Conservation (phyloP, 306 rosid species). For the Trifolium subterraneum region DNA sequence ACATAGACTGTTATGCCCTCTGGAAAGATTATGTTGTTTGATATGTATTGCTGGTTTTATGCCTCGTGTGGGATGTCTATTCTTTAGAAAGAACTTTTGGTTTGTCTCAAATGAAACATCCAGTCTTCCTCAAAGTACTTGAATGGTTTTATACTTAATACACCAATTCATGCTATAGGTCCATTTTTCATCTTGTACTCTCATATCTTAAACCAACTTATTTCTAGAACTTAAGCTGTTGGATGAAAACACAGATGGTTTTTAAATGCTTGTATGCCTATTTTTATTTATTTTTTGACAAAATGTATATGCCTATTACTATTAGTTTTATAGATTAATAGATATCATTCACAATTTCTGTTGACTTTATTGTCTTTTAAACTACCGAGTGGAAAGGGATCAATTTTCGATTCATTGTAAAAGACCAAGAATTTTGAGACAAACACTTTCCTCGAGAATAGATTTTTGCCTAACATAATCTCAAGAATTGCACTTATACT, state of each 20-base stretch:
- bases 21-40: no score
- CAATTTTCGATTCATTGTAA: not conserved
- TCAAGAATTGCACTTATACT: slow-evolving; percentile 16
- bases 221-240: not conserved
- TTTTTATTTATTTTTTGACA: not conserved
- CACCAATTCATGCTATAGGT: not conserved
- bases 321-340: not conserved
- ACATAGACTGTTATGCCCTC: no score
- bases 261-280: not conserved
- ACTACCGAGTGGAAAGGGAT: not conserved
- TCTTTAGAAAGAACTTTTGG: not conserved
- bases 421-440: not conserved
- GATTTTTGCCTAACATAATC: not conserved
- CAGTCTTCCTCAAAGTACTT: slow-evolving; percentile 1
- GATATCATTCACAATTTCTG: not conserved
- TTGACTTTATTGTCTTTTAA: not conserved
- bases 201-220: not conserved
- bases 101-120: not conserved
- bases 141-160: not conserved
- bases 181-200: not conserved
- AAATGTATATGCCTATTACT: not conserved
- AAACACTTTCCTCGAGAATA: no score
- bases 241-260: not conserved
- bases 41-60: no score
- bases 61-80: no score